phyloP scores from a whole-genome alignment of 1,284 basidiomycete genomes.

The Volvariella surrecta region DNA sequence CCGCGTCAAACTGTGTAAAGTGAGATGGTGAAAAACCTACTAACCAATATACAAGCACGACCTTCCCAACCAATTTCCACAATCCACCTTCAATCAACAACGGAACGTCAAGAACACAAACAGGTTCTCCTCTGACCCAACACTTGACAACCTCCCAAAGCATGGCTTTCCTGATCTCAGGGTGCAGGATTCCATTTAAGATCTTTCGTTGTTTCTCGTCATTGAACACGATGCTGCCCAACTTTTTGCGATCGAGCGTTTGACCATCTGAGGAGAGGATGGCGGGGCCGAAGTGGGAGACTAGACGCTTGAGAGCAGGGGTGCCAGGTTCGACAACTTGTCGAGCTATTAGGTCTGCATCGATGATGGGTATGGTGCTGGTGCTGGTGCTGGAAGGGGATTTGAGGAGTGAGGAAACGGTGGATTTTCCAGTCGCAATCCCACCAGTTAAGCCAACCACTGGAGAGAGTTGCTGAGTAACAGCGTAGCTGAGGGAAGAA shows the following conservation, averaged over 20 bases:
- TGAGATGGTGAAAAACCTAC: slow-evolving; percentile 15
- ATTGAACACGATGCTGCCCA: slow-evolving; percentile 83
- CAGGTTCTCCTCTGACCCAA: slow-evolving; percentile 75
- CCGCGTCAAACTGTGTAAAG: background rate
- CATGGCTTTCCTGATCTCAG: slow-evolving; percentile 78
- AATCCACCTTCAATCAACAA: slow-evolving; percentile 86
- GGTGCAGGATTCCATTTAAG: slow-evolving; percentile 86
- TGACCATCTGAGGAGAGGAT: slow-evolving; percentile 7
- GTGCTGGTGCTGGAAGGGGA: slow-evolving; percentile 12
- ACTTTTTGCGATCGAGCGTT: slow-evolving; percentile 69
- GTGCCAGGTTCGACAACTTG: slow-evolving; percentile 85
- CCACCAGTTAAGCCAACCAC: slow-evolving; percentile 96
- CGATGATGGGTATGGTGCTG: slow-evolving; percentile 73
- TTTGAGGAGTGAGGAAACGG: slow-evolving; percentile 74
- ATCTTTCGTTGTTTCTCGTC: slow-evolving; percentile 64
- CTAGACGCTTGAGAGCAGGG: slow-evolving; percentile 61
- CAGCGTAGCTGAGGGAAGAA: too few relatives aligned
- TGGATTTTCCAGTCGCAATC: slow-evolving; percentile 95
- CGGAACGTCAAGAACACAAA: slow-evolving; percentile 90
- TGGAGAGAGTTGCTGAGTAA: slow-evolving; percentile 20
- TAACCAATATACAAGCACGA: slow-evolving; percentile 87
- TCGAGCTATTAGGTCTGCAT: slow-evolving; percentile 89
- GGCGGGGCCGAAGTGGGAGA: slow-evolving; percentile 60
- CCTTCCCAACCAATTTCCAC: slow-evolving; percentile 78
- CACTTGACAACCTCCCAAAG: slow-evolving; percentile 55